Conservation (phyloP, 257 asterid species). For the Ocimum tenuiflorum region DNA sequence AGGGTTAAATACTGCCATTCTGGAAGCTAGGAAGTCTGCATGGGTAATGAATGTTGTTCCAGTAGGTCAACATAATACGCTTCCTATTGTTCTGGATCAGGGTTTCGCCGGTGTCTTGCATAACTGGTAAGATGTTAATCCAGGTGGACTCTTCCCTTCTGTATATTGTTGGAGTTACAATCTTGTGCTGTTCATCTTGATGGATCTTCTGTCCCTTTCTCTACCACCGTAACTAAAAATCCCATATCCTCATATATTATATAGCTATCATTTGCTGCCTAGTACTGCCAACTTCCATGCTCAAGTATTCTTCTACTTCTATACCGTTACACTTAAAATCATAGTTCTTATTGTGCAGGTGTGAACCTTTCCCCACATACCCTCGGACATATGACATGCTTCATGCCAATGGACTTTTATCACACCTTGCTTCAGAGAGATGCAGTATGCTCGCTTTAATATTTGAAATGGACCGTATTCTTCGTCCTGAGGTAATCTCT, state of each 20-base stretch:
- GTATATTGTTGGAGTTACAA: not conserved
- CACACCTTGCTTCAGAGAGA: constrained; percentile 44
- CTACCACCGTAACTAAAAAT: not conserved
- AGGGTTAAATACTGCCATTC: constrained; percentile 60
- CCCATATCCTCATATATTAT: not conserved
- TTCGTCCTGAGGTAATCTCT: constrained; percentile 83
- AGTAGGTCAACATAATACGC: constrained; percentile 51
- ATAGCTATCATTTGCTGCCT: too few relatives aligned
- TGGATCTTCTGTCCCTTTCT: not conserved
- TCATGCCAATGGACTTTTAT: constrained; percentile 67
- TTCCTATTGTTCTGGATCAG: constrained; percentile 67
- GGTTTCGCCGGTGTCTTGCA: constrained; percentile 78
- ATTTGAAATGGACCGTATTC: constrained; percentile 84
- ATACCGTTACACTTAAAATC: not conserved
- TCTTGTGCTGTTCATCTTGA: not conserved
- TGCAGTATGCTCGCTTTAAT: constrained; percentile 57
- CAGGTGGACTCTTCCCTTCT: not conserved
- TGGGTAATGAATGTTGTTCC: constrained; percentile 99
- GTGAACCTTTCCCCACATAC: constrained; percentile 93
- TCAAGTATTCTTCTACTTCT: not conserved
- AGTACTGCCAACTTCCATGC: too few relatives aligned
- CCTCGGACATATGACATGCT: constrained; percentile 95
- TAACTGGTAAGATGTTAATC: constrained; percentile 55
- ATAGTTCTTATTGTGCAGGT: constrained; percentile 42
- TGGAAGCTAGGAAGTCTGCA: constrained; percentile 65